Percentiles rank a stretch among this genome's conserved stretches.
These are phyloP conservation scores for Melampsora larici-populina DNA, from an alignment of 1,284 basidiomycete species.

Conservation along the genomic window DNA sequence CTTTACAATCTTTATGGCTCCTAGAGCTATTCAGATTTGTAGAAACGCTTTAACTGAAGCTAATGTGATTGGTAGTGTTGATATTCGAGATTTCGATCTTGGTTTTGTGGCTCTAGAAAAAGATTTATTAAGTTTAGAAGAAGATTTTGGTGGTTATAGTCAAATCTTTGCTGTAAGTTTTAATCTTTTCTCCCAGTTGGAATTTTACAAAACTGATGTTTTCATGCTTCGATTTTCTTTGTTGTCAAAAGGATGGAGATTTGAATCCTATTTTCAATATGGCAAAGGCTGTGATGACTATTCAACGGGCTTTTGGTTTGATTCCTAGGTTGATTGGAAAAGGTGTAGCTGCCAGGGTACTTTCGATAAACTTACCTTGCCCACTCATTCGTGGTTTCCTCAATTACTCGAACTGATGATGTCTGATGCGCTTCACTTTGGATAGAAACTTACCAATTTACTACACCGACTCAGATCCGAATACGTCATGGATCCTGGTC, in stretches of 20 bases:
- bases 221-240: not conserved
- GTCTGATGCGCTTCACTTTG: not conserved
- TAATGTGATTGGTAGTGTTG: slow-evolving; percentile 84
- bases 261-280: slow-evolving; percentile 85
- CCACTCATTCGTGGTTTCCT: no score
- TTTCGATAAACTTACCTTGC: no score
- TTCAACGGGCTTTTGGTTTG: slow-evolving; percentile 80
- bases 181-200: not conserved
- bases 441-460: slow-evolving; percentile 73
- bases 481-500: slow-evolving; percentile 46
- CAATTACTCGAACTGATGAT: not conserved
- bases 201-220: not conserved
- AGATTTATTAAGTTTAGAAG: slow-evolving; percentile 85
- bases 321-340: slow-evolving; percentile 92
- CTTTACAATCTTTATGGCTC: slow-evolving; percentile 86
- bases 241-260: slow-evolving; percentile 74
- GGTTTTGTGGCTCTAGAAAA: slow-evolving; percentile 89
- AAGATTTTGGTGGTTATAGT: slow-evolving; percentile 63
- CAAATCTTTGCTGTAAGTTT: slow-evolving; percentile 39
- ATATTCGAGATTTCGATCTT: slow-evolving; percentile 77
- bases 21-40: slow-evolving; percentile 79
- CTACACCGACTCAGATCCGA: slow-evolving; percentile 62
- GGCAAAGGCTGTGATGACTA: slow-evolving; percentile 74
- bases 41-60: slow-evolving; percentile 80
- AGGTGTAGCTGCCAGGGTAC: slow-evolving; percentile 79